phyloP scores from a whole-genome alignment of 148 eudicot species.

The Selenicereus undatus region DNA sequence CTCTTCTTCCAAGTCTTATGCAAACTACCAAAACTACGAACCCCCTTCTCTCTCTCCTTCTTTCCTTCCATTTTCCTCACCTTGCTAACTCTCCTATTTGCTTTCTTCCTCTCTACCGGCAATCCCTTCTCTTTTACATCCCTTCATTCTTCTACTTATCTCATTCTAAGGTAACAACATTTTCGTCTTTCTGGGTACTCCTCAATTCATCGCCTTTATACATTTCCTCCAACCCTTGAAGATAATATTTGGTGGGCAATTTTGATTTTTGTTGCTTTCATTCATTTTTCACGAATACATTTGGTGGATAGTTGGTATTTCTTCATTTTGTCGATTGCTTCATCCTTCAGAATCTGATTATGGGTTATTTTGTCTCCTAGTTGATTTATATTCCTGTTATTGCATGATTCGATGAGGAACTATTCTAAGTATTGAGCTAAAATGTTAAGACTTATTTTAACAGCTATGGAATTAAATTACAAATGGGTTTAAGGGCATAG shows the following conservation, averaged over 20 bases:
- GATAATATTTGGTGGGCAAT: background rate
- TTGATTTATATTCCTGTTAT: background rate
- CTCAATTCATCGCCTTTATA: background rate
- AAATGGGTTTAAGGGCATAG: constrained; percentile 11
- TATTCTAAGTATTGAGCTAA: no score
- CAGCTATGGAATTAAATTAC: constrained; percentile 20
- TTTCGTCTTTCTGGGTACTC: background rate
- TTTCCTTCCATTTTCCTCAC: background rate
- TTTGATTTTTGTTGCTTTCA: background rate
- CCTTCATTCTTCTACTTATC: background rate
- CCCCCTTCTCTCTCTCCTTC: background rate
- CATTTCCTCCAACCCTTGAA: background rate
- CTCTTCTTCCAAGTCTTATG: no score
- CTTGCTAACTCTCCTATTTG: background rate
- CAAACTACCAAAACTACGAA: no score
- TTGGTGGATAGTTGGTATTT: constrained; percentile 5
- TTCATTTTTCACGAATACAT: background rate
- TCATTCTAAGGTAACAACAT: background rate
- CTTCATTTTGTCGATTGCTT: background rate
- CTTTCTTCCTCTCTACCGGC: background rate
- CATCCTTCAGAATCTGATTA: background rate
- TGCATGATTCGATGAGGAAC: no score
- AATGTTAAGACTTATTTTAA: no score
- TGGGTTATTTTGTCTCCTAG: background rate
- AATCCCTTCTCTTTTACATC: background rate